These are phyloP conservation scores for Globisporangium takayamanum DNA, from an alignment of 352 stramenopile species.

Conservation along the genomic window DNA sequence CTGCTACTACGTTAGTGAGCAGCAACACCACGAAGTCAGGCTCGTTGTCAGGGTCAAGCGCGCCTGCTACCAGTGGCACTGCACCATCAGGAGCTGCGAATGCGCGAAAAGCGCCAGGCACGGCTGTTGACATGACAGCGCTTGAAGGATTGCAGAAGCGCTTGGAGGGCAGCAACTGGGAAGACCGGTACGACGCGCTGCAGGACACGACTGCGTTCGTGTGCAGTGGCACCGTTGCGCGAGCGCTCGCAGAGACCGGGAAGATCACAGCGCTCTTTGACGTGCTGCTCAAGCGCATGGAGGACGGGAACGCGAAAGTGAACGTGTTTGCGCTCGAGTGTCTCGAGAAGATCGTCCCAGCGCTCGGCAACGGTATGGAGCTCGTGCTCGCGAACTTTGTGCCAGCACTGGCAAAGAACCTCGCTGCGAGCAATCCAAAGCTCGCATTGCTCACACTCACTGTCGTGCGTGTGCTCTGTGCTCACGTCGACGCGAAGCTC, in stretches of 20 bases:
- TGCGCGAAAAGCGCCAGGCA: background rate
- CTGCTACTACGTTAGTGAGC: background rate
- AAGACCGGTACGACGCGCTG: constrained; percentile 65
- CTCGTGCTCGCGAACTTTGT: constrained; percentile 50
- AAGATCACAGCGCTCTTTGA: constrained; percentile 68
- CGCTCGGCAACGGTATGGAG: constrained; percentile 47
- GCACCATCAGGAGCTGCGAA: background rate
- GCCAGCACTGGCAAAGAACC: constrained; percentile 44
- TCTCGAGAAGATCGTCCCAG: constrained; percentile 41
- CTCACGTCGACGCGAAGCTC: constrained; percentile 34
- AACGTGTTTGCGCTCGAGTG: constrained; percentile 50
- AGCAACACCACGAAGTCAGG: background rate
- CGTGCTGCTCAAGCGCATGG: constrained; percentile 52
- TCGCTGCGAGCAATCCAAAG: constrained; percentile 49
- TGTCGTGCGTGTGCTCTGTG: constrained; percentile 39
- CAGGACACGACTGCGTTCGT: constrained; percentile 35
- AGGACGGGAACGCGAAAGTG: constrained; percentile 77
- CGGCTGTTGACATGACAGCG: constrained; percentile 26
- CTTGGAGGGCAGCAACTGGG: constrained; percentile 74
- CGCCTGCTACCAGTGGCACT: no score
- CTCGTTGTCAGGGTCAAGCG: no score
- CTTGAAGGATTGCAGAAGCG: constrained; percentile 35
- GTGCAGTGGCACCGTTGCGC: constrained; percentile 8
- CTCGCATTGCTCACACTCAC: constrained; percentile 34
- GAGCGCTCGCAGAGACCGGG: constrained; percentile 25